phyloP scores from a whole-genome alignment of 345 rosid species.

The Ailanthus altissimus region DNA sequence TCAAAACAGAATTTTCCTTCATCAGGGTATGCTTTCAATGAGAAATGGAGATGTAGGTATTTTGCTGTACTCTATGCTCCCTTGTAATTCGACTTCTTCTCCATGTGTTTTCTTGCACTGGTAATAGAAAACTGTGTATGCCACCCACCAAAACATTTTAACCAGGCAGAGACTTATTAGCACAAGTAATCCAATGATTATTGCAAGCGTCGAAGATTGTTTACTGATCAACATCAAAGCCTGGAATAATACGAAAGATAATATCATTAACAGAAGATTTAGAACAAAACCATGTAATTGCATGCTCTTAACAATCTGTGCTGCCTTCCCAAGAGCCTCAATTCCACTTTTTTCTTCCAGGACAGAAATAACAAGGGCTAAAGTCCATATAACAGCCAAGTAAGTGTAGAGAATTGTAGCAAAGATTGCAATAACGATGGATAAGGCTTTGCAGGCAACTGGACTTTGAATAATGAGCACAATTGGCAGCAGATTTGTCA shows the following conservation, averaged over 20 bases:
- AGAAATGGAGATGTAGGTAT: no score
- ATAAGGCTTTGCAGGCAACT: not conserved
- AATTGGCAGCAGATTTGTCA: conserved; percentile 21
- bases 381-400: conserved; percentile 45
- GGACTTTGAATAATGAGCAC: conserved; percentile 5
- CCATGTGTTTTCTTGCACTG: conserved; percentile 48
- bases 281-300: conserved; percentile 42
- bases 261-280: conserved; percentile 33
- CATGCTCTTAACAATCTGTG: conserved; percentile 48
- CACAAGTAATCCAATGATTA: conserved; percentile 30
- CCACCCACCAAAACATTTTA: conserved; percentile 38
- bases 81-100: conserved; percentile 44
- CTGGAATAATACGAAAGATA: conserved; percentile 10
- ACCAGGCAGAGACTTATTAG: conserved; percentile 24
- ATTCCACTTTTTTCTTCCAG: conserved; percentile 56
- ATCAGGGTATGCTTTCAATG: no score
- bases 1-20: no score
- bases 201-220: conserved; percentile 2
- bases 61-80: conserved; percentile 37
- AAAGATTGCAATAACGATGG: not conserved
- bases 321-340: conserved; percentile 62
- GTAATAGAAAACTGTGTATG: conserved; percentile 48
- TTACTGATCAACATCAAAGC: conserved; percentile 12
- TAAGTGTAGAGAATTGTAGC: conserved; percentile 33
- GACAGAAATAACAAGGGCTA: conserved; percentile 56